Evolutionary conservation across 2,329 filamentous ascomycete genomes (phyloP).

Genomic region (Xylaria sp.): DNA sequence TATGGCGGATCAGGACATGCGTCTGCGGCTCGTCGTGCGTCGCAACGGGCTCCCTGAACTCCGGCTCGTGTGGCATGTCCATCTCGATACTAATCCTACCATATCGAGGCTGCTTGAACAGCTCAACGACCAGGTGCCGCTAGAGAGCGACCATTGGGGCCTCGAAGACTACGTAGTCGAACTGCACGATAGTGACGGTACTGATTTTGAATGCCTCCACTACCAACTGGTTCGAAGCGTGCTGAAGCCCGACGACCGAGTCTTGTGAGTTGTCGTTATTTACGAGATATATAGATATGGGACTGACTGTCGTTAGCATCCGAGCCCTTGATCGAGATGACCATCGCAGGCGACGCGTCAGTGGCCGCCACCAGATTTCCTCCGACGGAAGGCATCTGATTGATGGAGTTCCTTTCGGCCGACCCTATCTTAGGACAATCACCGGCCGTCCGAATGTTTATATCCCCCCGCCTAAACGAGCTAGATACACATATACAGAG

Average conservation of each 20-base stretch:
- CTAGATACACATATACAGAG: conserved; percentile 60
- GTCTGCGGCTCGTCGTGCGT: conserved; percentile 77
- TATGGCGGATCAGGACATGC: conserved; percentile 63
- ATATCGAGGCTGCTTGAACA: conserved; percentile 80
- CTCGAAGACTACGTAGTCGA: conserved; percentile 91
- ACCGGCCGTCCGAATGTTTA: conserved; percentile 72
- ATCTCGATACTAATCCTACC: conserved; percentile 69
- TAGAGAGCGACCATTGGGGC: conserved; percentile 85
- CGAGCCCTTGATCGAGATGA: conserved; percentile 81
- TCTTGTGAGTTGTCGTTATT: conserved; percentile 68
- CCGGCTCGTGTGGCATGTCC: conserved; percentile 76
- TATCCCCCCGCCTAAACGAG: conserved; percentile 80
- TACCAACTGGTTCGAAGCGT: conserved; percentile 78
- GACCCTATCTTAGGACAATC: conserved; percentile 71
- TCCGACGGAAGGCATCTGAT: conserved; percentile 81
- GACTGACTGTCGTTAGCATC: conserved; percentile 64
- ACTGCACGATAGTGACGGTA: conserved; percentile 65
- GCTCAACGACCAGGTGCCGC: conserved; percentile 81
- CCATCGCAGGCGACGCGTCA: conserved; percentile 75
- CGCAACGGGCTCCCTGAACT: conserved; percentile 79
- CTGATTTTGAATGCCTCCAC: conserved; percentile 86
- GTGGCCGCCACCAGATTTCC: conserved; percentile 84
- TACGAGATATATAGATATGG: background rate
- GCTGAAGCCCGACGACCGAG: conserved; percentile 84
- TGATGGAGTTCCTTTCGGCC: conserved; percentile 87